A percentile compares a stretch with the other conserved stretches of the same genome.
Conservation (phyloP, 2,329 filamentous ascomycete species). For the Chalaropsis ovoidea region DNA sequence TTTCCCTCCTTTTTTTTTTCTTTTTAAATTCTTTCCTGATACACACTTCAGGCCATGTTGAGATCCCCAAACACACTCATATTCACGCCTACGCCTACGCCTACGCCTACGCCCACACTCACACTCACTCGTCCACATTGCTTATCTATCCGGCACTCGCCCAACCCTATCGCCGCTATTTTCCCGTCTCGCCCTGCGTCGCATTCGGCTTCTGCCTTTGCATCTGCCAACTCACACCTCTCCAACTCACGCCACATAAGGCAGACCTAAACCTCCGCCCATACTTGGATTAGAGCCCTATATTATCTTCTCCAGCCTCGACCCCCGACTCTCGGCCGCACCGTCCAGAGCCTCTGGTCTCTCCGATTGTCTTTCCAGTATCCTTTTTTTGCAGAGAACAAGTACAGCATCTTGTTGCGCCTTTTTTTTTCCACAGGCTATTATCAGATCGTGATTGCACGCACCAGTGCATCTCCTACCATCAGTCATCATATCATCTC, state of each 20-base stretch:
- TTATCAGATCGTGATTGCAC: not conserved
- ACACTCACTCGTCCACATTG: not conserved
- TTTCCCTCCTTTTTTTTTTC: not conserved
- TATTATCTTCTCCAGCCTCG: too few relatives aligned
- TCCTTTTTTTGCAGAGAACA: slow-evolving; percentile 12
- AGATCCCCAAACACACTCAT: too few relatives aligned
- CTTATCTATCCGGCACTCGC: not conserved
- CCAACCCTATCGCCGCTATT: not conserved
- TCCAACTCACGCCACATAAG: not conserved
- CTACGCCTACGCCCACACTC: not conserved
- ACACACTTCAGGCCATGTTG: too few relatives aligned
- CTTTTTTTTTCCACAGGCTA: not conserved
- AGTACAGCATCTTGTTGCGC: slow-evolving; percentile 6
- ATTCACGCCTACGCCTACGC: not conserved
- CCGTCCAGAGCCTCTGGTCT: too few relatives aligned
- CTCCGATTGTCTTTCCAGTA: not conserved
- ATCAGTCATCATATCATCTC: slow-evolving; percentile 21
- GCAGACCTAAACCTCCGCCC: too few relatives aligned
- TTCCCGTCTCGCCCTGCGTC: not conserved
- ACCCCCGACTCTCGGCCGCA: too few relatives aligned
- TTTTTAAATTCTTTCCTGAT: too few relatives aligned
- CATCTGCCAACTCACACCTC: slow-evolving; percentile 10
- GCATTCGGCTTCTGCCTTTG: slow-evolving; percentile 3
- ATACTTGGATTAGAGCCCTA: too few relatives aligned
- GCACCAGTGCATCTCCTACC: not conserved